phyloP scores from a whole-genome alignment of 2,329 filamentous ascomycete species.

The Acephala macrosclerotiorum region DNA sequence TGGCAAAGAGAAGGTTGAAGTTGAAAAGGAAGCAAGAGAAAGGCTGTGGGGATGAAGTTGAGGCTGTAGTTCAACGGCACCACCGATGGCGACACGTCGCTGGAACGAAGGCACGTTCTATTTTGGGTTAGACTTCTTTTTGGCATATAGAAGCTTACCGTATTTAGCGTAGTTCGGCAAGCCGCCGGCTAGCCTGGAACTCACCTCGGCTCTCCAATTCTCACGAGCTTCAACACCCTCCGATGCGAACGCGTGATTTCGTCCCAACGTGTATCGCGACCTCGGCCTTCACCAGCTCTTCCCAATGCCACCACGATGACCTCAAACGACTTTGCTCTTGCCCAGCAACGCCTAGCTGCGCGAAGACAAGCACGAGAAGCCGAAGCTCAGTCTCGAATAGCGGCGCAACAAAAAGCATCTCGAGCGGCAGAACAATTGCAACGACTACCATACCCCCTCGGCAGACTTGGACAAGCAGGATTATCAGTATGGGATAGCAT shows the following conservation, averaged over 20 bases:
- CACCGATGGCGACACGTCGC: neutral
- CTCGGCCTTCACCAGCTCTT: slow-evolving; percentile 41
- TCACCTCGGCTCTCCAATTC: slow-evolving; percentile 9
- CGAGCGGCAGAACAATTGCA: slow-evolving; percentile 62
- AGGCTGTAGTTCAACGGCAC: neutral
- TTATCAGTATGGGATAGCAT: slow-evolving; percentile 73
- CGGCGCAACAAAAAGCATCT: slow-evolving; percentile 58
- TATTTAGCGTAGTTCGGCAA: neutral
- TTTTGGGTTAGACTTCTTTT: neutral
- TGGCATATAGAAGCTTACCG: neutral
- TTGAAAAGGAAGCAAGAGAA: neutral
- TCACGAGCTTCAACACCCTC: slow-evolving; percentile 1
- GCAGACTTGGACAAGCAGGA: slow-evolving; percentile 57
- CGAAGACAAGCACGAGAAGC: slow-evolving; percentile 80
- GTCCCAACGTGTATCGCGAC: slow-evolving; percentile 39
- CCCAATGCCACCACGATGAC: slow-evolving; percentile 41
- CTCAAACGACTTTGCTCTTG: slow-evolving; percentile 73
- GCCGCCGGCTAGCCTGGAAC: neutral
- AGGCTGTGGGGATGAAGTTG: neutral
- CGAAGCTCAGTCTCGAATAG: slow-evolving; percentile 64
- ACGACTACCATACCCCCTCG: slow-evolving; percentile 68
- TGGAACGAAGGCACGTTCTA: too few relatives aligned
- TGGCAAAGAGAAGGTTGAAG: neutral
- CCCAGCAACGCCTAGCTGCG: slow-evolving; percentile 84
- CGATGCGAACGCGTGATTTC: neutral